Evolutionary conservation across 2,329 filamentous ascomycete species (phyloP).

Genomic region (Lachnellula hyalina): DNA sequence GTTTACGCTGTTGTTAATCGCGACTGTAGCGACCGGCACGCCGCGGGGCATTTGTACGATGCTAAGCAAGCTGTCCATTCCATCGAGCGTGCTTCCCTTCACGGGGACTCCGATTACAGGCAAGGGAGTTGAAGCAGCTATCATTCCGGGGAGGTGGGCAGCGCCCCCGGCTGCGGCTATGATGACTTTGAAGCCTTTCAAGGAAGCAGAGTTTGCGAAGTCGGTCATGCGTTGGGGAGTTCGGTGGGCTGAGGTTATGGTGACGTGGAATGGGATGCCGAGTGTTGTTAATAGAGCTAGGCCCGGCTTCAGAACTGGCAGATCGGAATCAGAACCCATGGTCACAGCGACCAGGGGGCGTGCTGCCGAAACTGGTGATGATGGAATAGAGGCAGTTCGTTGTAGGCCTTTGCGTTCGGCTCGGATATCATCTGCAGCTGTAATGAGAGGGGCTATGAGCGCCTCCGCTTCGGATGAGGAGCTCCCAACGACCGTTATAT

Average conservation of each 20-base stretch:
- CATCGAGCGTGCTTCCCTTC: slow-evolving; percentile 67
- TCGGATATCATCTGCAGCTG: slow-evolving; percentile 55
- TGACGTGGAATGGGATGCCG: slow-evolving; percentile 63
- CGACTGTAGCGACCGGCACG: slow-evolving; percentile 69
- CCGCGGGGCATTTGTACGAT: slow-evolving; percentile 76
- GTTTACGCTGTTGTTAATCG: slow-evolving; percentile 76
- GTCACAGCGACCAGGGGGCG: slow-evolving; percentile 63
- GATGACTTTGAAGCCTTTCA: slow-evolving; percentile 26
- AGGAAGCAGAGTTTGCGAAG: slow-evolving; percentile 42
- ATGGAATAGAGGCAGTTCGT: slow-evolving; percentile 21
- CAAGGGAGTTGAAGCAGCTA: slow-evolving; percentile 63
- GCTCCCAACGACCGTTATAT: slow-evolving; percentile 74
- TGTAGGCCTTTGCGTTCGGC: slow-evolving; percentile 40
- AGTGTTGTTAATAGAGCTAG: slow-evolving; percentile 43
- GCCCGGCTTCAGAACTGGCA: slow-evolving; percentile 70
- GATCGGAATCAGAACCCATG: slow-evolving; percentile 72
- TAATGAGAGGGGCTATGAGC: slow-evolving; percentile 64
- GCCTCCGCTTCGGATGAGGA: slow-evolving; percentile 63
- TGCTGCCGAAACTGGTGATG: neutral
- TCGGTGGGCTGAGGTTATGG: slow-evolving; percentile 76
- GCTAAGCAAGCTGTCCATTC: slow-evolving; percentile 63
- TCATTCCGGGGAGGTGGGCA: slow-evolving; percentile 70
- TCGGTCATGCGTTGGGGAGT: slow-evolving; percentile 66
- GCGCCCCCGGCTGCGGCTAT: slow-evolving; percentile 67
- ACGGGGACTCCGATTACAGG: slow-evolving; percentile 76